Percentiles rank a stretch among this genome's conserved stretches.
These are phyloP conservation scores for Berberis vulgaris DNA, from an alignment of 164 flowering plant genomes.

Conservation along the genomic window DNA sequence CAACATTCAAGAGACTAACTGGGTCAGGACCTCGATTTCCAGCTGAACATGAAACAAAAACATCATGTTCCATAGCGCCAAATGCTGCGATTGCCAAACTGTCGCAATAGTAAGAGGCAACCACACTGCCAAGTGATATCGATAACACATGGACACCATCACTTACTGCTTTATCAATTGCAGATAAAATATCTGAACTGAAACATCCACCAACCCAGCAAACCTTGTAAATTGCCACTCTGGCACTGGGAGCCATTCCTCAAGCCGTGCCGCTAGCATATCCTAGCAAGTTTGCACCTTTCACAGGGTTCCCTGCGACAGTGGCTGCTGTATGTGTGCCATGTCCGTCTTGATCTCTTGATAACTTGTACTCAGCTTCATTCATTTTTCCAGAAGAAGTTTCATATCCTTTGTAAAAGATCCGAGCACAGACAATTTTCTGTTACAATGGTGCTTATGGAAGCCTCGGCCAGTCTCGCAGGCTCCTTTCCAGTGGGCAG, in stretches of 20 bases:
- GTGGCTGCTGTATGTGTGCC: conserved; percentile 93
- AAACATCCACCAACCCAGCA: conserved; percentile 85
- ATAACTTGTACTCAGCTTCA: conserved; percentile 56
- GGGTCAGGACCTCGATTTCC: conserved; percentile 91
- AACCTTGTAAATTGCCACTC: conserved; percentile 75
- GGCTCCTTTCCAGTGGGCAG: conserved; percentile 60
- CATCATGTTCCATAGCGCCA: conserved; percentile 87
- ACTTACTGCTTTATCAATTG: conserved; percentile 71
- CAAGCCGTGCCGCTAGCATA: conserved; percentile 73
- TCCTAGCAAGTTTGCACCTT: conserved; percentile 64
- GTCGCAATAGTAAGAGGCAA: conserved; percentile 50
- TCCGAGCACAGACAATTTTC: conserved; percentile 74
- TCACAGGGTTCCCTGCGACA: conserved; percentile 64
- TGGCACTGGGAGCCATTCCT: conserved; percentile 76
- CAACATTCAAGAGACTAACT: conserved; percentile 55
- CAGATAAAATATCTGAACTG: conserved; percentile 79
- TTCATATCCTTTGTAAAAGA: conserved; percentile 65
- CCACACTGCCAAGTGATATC: conserved; percentile 72
- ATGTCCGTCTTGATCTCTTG: conserved; percentile 88
- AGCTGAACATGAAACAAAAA: conserved; percentile 81
- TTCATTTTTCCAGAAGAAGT: conserved; percentile 57
- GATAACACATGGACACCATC: conserved; percentile 83
- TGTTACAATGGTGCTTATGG: conserved; percentile 46
- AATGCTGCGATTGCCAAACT: conserved; percentile 62
- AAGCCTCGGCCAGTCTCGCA: conserved; percentile 46